Percentiles rank a stretch among this genome's conserved stretches.
These are phyloP conservation scores for Funneliformis caledonium DNA, from an alignment of 371 early-diverging fungal species.

Conservation along the genomic window DNA sequence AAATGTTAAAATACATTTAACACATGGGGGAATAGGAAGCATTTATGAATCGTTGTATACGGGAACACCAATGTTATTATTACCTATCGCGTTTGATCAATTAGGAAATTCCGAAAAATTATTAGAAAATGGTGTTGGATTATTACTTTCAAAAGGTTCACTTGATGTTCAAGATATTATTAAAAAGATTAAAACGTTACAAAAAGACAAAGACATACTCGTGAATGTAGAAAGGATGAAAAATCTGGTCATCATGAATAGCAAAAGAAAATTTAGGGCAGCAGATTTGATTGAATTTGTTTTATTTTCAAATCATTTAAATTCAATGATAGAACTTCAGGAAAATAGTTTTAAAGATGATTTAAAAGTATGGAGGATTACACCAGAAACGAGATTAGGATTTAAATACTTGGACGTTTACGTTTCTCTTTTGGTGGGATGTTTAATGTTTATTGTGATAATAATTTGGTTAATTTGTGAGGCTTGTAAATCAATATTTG, in stretches of 20 bases:
- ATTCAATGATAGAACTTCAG: background rate
- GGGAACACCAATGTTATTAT: slow-evolving; percentile 25
- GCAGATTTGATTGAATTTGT: slow-evolving; percentile 30
- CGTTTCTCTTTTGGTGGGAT: background rate
- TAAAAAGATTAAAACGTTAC: slow-evolving; percentile 4
- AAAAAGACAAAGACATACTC: background rate
- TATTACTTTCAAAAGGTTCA: background rate
- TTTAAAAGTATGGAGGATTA: background rate
- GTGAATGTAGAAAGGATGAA: slow-evolving; percentile 22
- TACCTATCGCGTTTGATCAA: slow-evolving; percentile 27
- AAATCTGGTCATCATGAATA: background rate
- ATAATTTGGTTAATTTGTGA: background rate
- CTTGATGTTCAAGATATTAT: slow-evolving; percentile 1
- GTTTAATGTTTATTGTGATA: background rate
- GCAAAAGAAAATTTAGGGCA: slow-evolving; percentile 21
- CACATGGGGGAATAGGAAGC: slow-evolving; percentile 35
- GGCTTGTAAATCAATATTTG: background rate
- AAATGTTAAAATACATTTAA: slow-evolving; percentile 12
- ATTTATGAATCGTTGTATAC: slow-evolving; percentile 19
- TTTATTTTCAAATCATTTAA: background rate
- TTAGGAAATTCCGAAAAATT: slow-evolving; percentile 22
- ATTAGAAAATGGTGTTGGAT: background rate
- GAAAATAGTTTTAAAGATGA: background rate
- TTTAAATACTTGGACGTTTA: slow-evolving; percentile 17
- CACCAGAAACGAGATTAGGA: slow-evolving; percentile 28